Base-by-base conservation (phyloP, 768 basidiomycete genomes). In the Boletellus sp. region DNA sequence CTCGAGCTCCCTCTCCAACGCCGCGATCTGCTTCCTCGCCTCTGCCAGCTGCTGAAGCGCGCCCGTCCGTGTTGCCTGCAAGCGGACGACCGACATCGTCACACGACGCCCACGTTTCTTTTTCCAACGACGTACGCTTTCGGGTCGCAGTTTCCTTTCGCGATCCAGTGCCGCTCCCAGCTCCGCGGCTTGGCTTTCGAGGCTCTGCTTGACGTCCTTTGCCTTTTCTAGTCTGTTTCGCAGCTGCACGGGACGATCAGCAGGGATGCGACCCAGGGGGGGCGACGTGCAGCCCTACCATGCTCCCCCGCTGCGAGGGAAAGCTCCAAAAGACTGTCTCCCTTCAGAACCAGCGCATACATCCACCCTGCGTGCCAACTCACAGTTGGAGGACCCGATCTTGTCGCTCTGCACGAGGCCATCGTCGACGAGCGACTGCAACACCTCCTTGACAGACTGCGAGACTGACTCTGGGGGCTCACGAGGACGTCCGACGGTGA, bases 301-400 rank as follows among this genome's bases (percentile, higher is more conserved):
- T 75, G 8, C 85, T 80, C 4, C 93, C 92, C 40, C 82, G 80
- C 51, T 94, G 90, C 1, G 90, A 93, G 15, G 93, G 93, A 65
- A 96, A 95, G 61, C 90, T 90, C 94, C 94, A 96, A 67, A 90
- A 95, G 70, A 94, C 93, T 94, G 19, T 31, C 31, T 17, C 15
- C 17, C 2, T 40, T 41, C 37, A 55, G 51, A 40, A 46, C 48
- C 37, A 47, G 47, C 62, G 66, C 55, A 67, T 61, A 58, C 48
- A 61, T 43, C 16, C 52, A 48, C 39, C n/a, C 50, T 43, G 24
- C 7, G 1, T 52, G 39, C 9, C 16, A 17, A 69, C 85, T 58
- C 64, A 92, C 94, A 96, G 64, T 95, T 96, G 3, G 90, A 91
- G 9, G 93, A 88, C 28, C 94, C 94, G 49, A 95, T 94, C 71